phyloP scores from a whole-genome alignment of 192 early-diverging fungal genomes.

The Coemansia pectinata region DNA sequence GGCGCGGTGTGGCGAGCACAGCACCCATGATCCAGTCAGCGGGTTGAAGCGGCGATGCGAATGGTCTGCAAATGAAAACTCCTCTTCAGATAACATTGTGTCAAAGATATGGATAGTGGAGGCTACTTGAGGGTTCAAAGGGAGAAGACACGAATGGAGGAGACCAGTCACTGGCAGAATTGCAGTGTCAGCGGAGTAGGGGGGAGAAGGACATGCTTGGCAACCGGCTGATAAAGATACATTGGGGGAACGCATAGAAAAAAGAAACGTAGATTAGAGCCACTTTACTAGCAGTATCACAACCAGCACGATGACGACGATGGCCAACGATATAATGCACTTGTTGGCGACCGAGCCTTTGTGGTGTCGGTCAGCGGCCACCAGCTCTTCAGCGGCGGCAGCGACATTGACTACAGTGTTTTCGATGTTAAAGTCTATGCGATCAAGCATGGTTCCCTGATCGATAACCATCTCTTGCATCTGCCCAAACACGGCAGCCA shows the following conservation, averaged over 20 bases:
- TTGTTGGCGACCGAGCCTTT: constrained; percentile 78
- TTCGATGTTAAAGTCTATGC: constrained; percentile 98
- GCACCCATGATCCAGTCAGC: constrained; percentile 87
- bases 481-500: constrained; percentile 91
- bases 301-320: constrained; percentile 77
- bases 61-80: constrained; percentile 52
- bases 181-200: neutral
- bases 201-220: neutral
- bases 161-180: neutral
- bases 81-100: constrained; percentile 7
- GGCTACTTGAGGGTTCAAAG: neutral
- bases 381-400: constrained; percentile 80
- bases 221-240: neutral
- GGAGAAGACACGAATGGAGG: neutral
- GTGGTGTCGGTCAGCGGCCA: constrained; percentile 78
- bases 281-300: constrained; percentile 76
- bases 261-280: constrained; percentile 18
- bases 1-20: constrained; percentile 96
- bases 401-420: constrained; percentile 77
- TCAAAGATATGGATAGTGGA: neutral
- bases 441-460: constrained; percentile 94
- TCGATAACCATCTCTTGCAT: constrained; percentile 96
- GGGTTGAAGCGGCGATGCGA: constrained; percentile 89
- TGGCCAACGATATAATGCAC: constrained; percentile 76
- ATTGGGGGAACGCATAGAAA: neutral